Evolutionary conservation across 495 filamentous ascomycete genomes (phyloP), one percentile per base, ranked within the genome.

Genomic region (Annulohypoxylon maeteangense): DNA sequence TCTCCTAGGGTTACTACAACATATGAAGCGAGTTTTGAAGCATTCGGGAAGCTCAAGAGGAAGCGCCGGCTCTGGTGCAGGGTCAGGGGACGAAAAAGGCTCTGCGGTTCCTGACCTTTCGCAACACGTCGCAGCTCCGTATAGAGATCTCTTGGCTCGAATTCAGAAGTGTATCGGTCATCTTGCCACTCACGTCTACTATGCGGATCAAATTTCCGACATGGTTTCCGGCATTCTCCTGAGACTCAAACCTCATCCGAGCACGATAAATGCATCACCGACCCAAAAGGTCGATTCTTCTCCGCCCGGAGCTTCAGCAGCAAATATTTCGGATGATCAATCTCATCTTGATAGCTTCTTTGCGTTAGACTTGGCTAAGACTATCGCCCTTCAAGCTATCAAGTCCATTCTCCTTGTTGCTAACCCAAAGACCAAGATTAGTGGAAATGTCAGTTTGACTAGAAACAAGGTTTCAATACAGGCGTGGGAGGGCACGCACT

Each of bases 161-260:
- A 81, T 98, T 5, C 89, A 93, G 71, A 84, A 87, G 66, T 94
- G 90, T 77, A 93, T 97, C 63, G 92, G 91, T 7, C 86, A 92
- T 76, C 83, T 98, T n/a, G 93, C 92, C 1, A 97, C 92, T 0
- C 94, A 98, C 76, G 89, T 95, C 12, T 98, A 98, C 78, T 98
- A 98, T 77, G 90, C 91, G 1, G 94, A 98, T 66, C 94, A 98
- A 75, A 91, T 98, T 51, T 88, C 90, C 2, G 94, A 98, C 75
- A 97, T 97, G 92, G 89, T 97, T 50, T 85, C 88, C 1, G 87
- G 92, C 0, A 90, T 98, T 44, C 81, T 98, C 27, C 80, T 85
- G 25, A 89, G 92, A 36, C 86, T 97, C 36, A 94, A 90, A 72
- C 91, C 93, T 5, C 81, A 84, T 4, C 66, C 75, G 78, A 72